Percentiles rank a stretch among this genome's conserved stretches.
These are phyloP conservation scores for Prosopis cineraria DNA, from an alignment of 306 rosid genomes.

Conservation along the genomic window DNA sequence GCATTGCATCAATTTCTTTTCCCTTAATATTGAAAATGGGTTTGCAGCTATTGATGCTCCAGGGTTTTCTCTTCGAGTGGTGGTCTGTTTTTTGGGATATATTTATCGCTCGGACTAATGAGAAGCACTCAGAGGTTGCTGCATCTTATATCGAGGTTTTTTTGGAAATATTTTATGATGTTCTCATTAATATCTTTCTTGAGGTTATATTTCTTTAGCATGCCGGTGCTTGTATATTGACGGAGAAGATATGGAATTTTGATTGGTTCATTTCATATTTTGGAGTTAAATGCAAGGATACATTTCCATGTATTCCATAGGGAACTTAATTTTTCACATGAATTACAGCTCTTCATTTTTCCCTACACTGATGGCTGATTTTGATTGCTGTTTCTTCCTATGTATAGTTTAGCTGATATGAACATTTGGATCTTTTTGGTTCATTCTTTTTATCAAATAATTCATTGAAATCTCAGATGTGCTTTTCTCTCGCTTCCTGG, in stretches of 20 bases:
- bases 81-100: slow-evolving; percentile 99
- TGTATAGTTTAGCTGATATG: background rate
- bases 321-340: slow-evolving; percentile 11
- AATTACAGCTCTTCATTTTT: background rate
- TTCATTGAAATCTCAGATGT: background rate
- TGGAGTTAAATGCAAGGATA: background rate
- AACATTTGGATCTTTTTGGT: background rate
- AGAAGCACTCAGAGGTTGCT: slow-evolving; percentile 98
- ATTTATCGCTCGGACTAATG: slow-evolving; percentile 97
- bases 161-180: slow-evolving; percentile 17
- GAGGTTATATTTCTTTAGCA: slow-evolving; percentile 23
- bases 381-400: background rate
- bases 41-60: slow-evolving; percentile 98
- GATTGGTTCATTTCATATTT: slow-evolving; percentile 1
- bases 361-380: slow-evolving; percentile 12
- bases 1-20: slow-evolving; percentile 24
- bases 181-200: background rate
- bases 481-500: slow-evolving; percentile 5
- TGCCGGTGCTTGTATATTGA: slow-evolving; percentile 19
- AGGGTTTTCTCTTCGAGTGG: slow-evolving; percentile 98
- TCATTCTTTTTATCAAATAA: background rate
- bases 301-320: background rate
- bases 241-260: slow-evolving; percentile 7
- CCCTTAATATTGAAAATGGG: slow-evolving; percentile 30
- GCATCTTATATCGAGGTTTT: slow-evolving; percentile 98